Conservation (phyloP, 2,329 filamentous ascomycete species). For the Paraconiothyrium sp. region DNA sequence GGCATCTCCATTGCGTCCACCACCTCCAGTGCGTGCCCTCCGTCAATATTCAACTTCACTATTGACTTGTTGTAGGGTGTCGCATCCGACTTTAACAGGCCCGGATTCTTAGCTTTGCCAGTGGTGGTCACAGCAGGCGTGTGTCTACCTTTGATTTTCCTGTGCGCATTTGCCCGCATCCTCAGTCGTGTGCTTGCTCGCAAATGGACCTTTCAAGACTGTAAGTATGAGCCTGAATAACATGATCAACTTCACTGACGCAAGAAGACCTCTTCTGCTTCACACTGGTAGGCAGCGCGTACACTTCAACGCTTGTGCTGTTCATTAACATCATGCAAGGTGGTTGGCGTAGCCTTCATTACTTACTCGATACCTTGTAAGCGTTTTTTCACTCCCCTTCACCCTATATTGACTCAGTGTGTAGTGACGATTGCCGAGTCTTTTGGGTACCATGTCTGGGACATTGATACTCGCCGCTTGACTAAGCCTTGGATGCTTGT, state of each 20-base stretch:
- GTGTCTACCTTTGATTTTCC: conserved; percentile 26
- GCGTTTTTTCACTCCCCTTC: conserved; percentile 1
- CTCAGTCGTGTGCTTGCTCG: conserved; percentile 23
- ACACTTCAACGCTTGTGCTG: neutral
- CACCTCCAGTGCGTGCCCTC: conserved; percentile 16
- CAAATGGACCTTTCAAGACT: conserved; percentile 31
- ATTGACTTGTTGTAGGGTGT: conserved; percentile 22
- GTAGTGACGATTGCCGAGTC: conserved; percentile 22
- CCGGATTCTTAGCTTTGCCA: conserved; percentile 28
- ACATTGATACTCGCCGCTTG: conserved; percentile 22
- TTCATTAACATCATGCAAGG: conserved; percentile 12
- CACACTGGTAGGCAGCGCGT: conserved; percentile 16
- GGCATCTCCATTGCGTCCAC: conserved; percentile 21
- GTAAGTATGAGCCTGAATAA: conserved; percentile 11
- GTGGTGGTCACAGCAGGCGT: conserved; percentile 26
- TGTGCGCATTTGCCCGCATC: conserved; percentile 26
- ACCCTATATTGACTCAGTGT: conserved; percentile 12
- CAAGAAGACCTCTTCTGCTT: conserved; percentile 24
- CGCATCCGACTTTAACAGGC: conserved; percentile 25
- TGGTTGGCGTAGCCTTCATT: conserved; percentile 27
- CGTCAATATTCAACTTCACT: neutral
- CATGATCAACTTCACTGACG: conserved; percentile 2
- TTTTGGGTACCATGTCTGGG: conserved; percentile 32
- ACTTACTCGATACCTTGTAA: conserved; percentile 28
- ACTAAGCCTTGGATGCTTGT: conserved; percentile 25